Evolutionary conservation across 306 rosid genomes (phyloP).

Genomic region (Vigna radiata): DNA sequence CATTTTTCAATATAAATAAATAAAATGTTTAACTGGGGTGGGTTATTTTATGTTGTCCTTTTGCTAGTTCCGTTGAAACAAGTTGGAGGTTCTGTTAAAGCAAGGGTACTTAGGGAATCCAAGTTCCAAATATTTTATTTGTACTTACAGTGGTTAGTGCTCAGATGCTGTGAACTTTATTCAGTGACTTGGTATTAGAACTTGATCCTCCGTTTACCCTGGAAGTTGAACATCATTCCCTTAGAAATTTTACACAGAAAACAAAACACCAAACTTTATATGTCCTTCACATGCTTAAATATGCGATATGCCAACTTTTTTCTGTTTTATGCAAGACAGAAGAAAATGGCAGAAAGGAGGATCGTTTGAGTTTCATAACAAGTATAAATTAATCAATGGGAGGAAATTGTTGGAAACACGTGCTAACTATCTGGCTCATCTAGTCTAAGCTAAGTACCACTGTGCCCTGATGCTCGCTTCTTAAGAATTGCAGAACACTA

Average conservation of each 20-base stretch:
- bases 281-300: constrained; percentile 43
- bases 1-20: background rate
- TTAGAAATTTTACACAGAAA: constrained; percentile 33
- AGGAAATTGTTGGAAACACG: constrained; percentile 42
- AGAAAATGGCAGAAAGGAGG: constrained; percentile 29
- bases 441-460: constrained; percentile 29
- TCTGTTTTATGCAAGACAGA: constrained; percentile 11
- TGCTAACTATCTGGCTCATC: constrained; percentile 28
- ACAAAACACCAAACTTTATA: constrained; percentile 40
- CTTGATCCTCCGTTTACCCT: constrained; percentile 46
- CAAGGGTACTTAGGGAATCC: constrained; percentile 27
- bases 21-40: constrained; percentile 29
- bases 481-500: constrained; percentile 2
- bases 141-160: constrained; percentile 45
- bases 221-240: constrained; percentile 44
- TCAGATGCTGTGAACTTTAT: constrained; percentile 43
- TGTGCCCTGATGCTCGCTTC: constrained; percentile 23
- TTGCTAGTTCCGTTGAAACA: constrained; percentile 42
- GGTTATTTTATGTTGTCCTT: constrained; percentile 41
- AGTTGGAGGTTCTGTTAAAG: constrained; percentile 26
- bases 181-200: constrained; percentile 40
- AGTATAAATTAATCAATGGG: constrained; percentile 35
- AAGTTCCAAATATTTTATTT: constrained; percentile 31
- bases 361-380: constrained; percentile 30
- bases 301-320: constrained; percentile 15